These are phyloP conservation scores for Shiraia sp. DNA, from an alignment of 2,329 filamentous ascomycete species.

Conservation along the genomic window DNA sequence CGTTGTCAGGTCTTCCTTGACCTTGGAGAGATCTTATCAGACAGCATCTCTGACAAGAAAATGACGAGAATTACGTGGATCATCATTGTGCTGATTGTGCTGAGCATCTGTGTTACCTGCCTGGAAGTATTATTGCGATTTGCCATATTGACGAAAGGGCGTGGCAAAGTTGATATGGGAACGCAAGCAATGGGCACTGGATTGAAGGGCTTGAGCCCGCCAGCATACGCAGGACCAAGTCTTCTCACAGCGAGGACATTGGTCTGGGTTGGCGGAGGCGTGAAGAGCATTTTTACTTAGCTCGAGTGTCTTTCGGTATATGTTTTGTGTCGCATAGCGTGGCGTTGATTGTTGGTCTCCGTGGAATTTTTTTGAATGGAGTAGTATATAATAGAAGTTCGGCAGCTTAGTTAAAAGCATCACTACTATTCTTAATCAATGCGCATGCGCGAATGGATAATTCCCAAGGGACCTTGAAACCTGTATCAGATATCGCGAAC, in stretches of 20 bases:
- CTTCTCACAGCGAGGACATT: constrained; percentile 28
- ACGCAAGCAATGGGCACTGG: not conserved
- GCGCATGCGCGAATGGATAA: too few relatives aligned
- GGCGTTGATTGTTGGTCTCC: not conserved
- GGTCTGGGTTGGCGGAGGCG: constrained; percentile 27
- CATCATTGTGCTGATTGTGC: constrained; percentile 87
- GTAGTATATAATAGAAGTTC: too few relatives aligned
- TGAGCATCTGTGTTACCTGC: constrained; percentile 89
- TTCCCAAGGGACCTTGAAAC: too few relatives aligned
- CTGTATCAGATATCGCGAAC: constrained; percentile 13
- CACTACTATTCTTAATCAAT: too few relatives aligned
- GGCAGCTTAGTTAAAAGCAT: too few relatives aligned
- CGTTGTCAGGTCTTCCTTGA: constrained; percentile 95
- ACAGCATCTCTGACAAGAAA: constrained; percentile 89
- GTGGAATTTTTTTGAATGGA: too few relatives aligned
- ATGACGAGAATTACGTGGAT: constrained; percentile 99
- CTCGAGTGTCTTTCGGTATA: not conserved
- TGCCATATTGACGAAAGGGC: constrained; percentile 34
- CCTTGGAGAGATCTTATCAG: constrained; percentile 89
- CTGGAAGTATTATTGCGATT: constrained; percentile 89
- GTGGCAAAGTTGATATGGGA: constrained; percentile 1
- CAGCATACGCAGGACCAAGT: constrained; percentile 31
- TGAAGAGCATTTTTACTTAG: constrained; percentile 18
- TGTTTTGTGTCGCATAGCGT: not conserved
- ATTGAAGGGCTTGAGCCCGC: constrained; percentile 13